phyloP scores from a whole-genome alignment of 2,329 filamentous ascomycete genomes.

The Podosphaera aphanis region DNA sequence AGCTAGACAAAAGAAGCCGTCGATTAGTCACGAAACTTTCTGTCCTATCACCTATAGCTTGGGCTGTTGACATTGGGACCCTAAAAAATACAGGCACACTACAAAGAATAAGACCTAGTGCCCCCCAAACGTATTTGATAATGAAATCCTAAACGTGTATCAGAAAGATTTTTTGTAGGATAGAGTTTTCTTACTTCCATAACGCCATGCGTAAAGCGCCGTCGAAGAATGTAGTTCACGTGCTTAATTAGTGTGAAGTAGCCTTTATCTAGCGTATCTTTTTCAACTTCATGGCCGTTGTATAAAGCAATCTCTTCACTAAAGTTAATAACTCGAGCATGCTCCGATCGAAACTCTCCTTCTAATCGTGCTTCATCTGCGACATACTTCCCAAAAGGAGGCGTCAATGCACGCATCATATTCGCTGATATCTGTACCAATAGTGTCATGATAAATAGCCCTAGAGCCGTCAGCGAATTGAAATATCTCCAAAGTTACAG shows the following conservation, averaged over 20 bases:
- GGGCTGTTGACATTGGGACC: conserved; percentile 39
- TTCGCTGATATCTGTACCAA: conserved; percentile 78
- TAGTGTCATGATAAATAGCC: conserved; percentile 82
- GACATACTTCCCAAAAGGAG: conserved; percentile 92
- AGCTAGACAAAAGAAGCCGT: conserved; percentile 74
- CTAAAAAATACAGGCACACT: conserved; percentile 92
- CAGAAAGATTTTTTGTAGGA: background rate
- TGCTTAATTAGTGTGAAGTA: conserved; percentile 99
- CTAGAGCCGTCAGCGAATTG: conserved; percentile 4
- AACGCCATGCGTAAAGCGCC: conserved; percentile 88
- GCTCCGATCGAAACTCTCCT: conserved; percentile 88
- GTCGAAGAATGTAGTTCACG: conserved; percentile 75
- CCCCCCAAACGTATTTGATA: conserved; percentile 98
- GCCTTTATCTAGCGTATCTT: conserved; percentile 88
- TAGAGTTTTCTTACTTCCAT: conserved; percentile 40
- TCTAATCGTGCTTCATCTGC: conserved; percentile 86
- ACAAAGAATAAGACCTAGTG: conserved; percentile 72
- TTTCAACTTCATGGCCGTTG: conserved; percentile 76
- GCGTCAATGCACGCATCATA: conserved; percentile 81
- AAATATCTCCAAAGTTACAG: background rate
- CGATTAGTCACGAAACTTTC: conserved; percentile 82
- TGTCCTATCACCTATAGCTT: conserved; percentile 43
- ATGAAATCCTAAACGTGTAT: conserved; percentile 49
- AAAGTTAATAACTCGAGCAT: conserved; percentile 85
- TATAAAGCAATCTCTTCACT: conserved; percentile 89